A percentile compares a stretch with the other conserved stretches of the same genome.
Evolutionary conservation across 495 filamentous ascomycete genomes (phyloP).

Genomic region (Xylaria telfairii): DNA sequence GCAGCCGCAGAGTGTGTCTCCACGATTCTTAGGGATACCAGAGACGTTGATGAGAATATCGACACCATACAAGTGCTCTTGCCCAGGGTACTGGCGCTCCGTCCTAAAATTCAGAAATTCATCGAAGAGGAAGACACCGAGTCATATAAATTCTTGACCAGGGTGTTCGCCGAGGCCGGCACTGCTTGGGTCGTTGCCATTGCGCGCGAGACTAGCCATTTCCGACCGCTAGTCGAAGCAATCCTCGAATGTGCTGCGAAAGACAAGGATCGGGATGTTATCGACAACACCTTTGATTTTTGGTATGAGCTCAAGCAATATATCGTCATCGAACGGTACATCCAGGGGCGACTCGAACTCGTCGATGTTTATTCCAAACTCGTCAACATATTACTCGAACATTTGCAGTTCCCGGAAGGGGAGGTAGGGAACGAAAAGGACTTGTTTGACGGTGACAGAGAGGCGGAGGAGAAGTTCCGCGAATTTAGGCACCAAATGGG

Average conservation of each 20-base stretch:
- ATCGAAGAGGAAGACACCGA: slow-evolving; percentile 85
- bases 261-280: slow-evolving; percentile 86
- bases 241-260: slow-evolving; percentile 87
- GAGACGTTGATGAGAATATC: slow-evolving; percentile 87
- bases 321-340: slow-evolving; percentile 85
- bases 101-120: slow-evolving; percentile 76
- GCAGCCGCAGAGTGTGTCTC: slow-evolving; percentile 93
- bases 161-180: slow-evolving; percentile 91
- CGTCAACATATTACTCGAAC: slow-evolving; percentile 91
- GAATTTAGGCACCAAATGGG: slow-evolving; percentile 97
- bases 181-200: slow-evolving; percentile 92
- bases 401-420: slow-evolving; percentile 85
- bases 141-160: slow-evolving; percentile 82
- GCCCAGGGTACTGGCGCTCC: slow-evolving; percentile 78
- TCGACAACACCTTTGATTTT: slow-evolving; percentile 91
- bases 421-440: slow-evolving; percentile 77
- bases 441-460: slow-evolving; percentile 92
- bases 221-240: slow-evolving; percentile 85
- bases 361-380: slow-evolving; percentile 82
- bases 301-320: slow-evolving; percentile 99
- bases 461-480: slow-evolving; percentile 95
- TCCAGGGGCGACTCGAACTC: slow-evolving; percentile 75
- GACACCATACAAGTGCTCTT: slow-evolving; percentile 83
- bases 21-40: slow-evolving; percentile 88
- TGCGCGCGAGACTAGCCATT: slow-evolving; percentile 79